Percentiles rank a stretch among this genome's conserved stretches.
Conservation (phyloP, 23 red algal genomes). For the Gracilaria domingensis region DNA sequence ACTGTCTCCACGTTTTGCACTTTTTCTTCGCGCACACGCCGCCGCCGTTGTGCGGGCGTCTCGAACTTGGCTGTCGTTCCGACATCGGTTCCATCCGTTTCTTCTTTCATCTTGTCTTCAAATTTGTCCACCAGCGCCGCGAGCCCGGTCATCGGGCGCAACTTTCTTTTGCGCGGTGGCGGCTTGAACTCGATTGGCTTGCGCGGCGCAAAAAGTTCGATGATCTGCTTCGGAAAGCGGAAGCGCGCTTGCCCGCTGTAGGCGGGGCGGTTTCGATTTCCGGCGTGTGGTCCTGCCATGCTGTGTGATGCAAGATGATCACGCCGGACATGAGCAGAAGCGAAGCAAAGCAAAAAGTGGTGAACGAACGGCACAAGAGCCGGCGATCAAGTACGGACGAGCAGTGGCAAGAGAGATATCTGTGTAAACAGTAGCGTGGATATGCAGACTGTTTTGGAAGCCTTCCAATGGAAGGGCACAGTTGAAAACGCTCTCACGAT, state of each 20-base stretch:
- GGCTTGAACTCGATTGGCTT: conserved; percentile 81
- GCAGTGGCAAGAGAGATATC: too few relatives aligned
- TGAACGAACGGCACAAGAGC: background rate
- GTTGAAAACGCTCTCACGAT: too few relatives aligned
- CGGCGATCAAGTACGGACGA: too few relatives aligned
- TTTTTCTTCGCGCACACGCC: conserved; percentile 52
- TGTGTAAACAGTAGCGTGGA: too few relatives aligned
- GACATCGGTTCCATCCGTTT: background rate
- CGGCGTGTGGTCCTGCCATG: conserved; percentile 71
- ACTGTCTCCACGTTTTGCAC: conserved; percentile 6
- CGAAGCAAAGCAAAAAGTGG: background rate
- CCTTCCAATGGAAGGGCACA: too few relatives aligned
- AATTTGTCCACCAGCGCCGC: conserved; percentile 59
- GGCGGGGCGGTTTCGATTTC: conserved; percentile 85
- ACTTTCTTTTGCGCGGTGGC: conserved; percentile 59
- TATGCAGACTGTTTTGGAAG: too few relatives aligned
- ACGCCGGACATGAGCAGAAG: background rate
- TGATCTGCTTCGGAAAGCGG: conserved; percentile 77
- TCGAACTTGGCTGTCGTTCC: background rate
- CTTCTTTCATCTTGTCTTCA: background rate
- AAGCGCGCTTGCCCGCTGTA: conserved; percentile 83
- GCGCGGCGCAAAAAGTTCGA: conserved; percentile 79
- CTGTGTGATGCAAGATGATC: background rate
- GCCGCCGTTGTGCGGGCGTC: conserved; percentile 56
- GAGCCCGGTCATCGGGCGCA: conserved; percentile 70